Evolutionary conservation across 2,329 filamentous ascomycete species (phyloP).

Genomic region (Monosporascus ibericus): DNA sequence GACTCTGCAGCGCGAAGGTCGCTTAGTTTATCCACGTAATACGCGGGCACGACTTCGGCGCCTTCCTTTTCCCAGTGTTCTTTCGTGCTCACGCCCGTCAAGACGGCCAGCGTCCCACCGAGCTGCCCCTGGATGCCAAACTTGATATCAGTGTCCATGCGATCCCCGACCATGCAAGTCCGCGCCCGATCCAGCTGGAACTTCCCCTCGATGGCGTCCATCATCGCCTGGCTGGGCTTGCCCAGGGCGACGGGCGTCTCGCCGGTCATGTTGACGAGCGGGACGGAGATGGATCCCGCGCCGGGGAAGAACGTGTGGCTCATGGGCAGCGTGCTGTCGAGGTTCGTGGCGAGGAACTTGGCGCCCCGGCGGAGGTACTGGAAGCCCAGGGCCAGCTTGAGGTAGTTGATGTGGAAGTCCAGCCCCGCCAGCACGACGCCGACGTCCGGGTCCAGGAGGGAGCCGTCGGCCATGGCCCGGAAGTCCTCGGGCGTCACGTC

Average conservation of each 20-base stretch:
- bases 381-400: conserved; percentile 79
- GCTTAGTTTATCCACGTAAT: conserved; percentile 78
- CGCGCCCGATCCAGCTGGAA: conserved; percentile 78
- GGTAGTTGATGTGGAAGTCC: conserved; percentile 92
- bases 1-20: conserved; percentile 52
- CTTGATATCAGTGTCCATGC: conserved; percentile 90
- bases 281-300: conserved; percentile 75
- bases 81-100: conserved; percentile 85
- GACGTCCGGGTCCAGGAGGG: conserved; percentile 77
- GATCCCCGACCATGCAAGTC: conserved; percentile 94
- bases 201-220: conserved; percentile 97
- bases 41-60: conserved; percentile 65
- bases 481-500: conserved; percentile 81
- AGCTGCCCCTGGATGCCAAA: conserved; percentile 89
- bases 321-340: conserved; percentile 82
- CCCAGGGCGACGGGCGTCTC: conserved; percentile 72
- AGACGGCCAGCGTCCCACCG: conserved; percentile 83
- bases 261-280: conserved; percentile 66
- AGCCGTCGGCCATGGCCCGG: conserved; percentile 66
- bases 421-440: conserved; percentile 84
- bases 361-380: conserved; percentile 83
- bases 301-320: conserved; percentile 82
- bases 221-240: conserved; percentile 98
- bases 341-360: conserved; percentile 86
- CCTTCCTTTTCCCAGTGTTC: conserved; percentile 71